Conservation (phyloP, 1,284 basidiomycete species). For the Apiotrichum mycotoxinovorans region DNA sequence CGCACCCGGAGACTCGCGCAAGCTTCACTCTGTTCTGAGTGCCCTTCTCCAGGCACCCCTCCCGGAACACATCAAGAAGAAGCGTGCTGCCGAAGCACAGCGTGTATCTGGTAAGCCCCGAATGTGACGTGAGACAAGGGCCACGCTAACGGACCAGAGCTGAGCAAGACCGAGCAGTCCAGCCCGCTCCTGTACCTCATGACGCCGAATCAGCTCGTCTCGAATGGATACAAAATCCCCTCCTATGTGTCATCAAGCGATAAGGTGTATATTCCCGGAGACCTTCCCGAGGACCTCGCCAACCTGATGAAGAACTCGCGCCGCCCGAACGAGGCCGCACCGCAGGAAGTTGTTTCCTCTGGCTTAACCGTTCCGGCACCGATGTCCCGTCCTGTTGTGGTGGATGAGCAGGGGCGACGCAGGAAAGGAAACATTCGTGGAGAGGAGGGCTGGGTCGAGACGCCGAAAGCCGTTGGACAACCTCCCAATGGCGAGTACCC, state of each 20-base stretch:
- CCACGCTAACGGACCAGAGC: conserved; percentile 6
- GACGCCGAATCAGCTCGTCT: conserved; percentile 75
- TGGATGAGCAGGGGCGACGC: conserved; percentile 16
- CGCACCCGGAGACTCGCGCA: conserved; percentile 76
- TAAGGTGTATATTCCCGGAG: conserved; percentile 30
- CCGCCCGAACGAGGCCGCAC: not conserved
- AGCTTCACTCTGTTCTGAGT: conserved; percentile 79
- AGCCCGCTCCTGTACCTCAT: conserved; percentile 67
- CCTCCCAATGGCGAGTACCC: conserved; percentile 34
- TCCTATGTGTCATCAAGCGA: conserved; percentile 60
- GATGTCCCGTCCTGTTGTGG: conserved; percentile 1
- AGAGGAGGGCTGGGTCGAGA: conserved; percentile 64
- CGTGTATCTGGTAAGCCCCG: conserved; percentile 32
- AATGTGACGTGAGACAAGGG: no score
- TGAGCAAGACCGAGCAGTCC: conserved; percentile 14
- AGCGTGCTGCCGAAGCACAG: conserved; percentile 56
- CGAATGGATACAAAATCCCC: conserved; percentile 83
- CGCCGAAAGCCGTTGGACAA: conserved; percentile 54
- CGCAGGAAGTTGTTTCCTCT: not conserved
- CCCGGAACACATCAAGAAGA: conserved; percentile 64
- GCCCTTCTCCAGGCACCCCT: conserved; percentile 76
- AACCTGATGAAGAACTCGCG: conserved; percentile 9
- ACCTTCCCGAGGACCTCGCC: conserved; percentile 12
- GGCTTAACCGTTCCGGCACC: not conserved
- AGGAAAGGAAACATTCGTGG: conserved; percentile 57